Base-by-base conservation (phyloP, 176 grass and related monocot species). In the Echinochloa phyllopogon region DNA sequence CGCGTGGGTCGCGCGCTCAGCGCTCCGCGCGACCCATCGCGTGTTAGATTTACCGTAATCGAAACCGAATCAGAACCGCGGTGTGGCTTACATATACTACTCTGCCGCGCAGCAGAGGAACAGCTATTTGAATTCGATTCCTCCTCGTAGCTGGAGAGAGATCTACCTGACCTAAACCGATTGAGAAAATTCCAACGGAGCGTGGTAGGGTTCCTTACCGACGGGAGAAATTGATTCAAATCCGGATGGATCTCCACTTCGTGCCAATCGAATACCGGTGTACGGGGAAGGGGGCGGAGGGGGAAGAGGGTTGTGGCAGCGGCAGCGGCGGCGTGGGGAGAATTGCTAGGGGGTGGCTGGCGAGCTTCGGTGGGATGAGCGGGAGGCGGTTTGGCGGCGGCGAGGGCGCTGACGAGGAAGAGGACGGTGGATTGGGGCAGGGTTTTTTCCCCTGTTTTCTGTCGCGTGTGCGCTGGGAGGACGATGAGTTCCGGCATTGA, bases 231-330 rank as follows among this genome's bases (percentile, higher is more conserved):
- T 33, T 6, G 45, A 73, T 73, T 47, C 70, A 33, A 29, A 49
- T 73, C 45, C 45, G n/a, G 45, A 73, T 16, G 44, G 43, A 48
- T 73, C 45, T 73, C 70, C 45, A 27, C 70, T 73, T 16, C 70
- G 6, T 3, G 12, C 45, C 24, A 73, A 33, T 29, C 21, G 57
- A 60, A 60, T 12, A 60, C 69, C 44, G 69, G 25, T 4, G 25
- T 4, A 1, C 5, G 14, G 5, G 10, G 10, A 4, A 16, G 8
- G 45, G 58, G 59, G 23, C 6, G 69, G 14, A 29, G 23, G 14
- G 24, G 69, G 69, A 8, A 14, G 43, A 49, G n/a, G 42, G 12
- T 24, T 12, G n/a, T 25, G 57, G 10, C 9, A 5, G 24, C 44
- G n/a, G 15, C 44, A 5, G 24, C 44, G n/a, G 15, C 44, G 69